Evolutionary conservation across 176 grass and related monocot species (phyloP), one percentile per base, ranked within the genome.

Genomic region (Rhynchospora breviuscula): DNA sequence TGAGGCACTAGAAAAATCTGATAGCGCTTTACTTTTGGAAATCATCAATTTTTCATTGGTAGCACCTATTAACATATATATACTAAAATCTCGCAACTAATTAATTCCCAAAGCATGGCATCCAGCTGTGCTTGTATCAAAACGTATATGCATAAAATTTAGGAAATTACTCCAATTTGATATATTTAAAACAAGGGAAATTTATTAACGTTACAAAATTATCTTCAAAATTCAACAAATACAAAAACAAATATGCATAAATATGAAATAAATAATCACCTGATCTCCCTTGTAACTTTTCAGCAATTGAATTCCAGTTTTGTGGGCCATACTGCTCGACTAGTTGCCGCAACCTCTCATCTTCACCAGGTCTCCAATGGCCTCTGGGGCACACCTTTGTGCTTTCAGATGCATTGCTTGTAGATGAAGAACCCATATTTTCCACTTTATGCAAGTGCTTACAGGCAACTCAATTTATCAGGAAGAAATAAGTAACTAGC

Each of bases 221-320:
- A 14, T 29, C 48, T 56, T 18, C 0, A 31, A 78, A 12, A 57
- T 56, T 56, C 54, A 17, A 10, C 7, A 57, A 35, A 40, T 40
- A 57, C 13, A 56, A 17, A 77, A 8, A 54, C 26, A 48, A 75
- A 19, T 22, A 31, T 13, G 15, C 49, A 56, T 49, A 54, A 15
- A 13, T 22, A 85, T 7, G 15, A 45, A 44, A 78, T 40, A 60
- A 61, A 49, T 29, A 87, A 70, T 63, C 59, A 98, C 92, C 95
- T 94, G 95, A 98, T 91, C 95, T 94, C 8, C 95, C 95, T 51
- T 93, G 83, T 17, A 98, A 88, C 79, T 98, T 94, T 81, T 98
- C 90, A 15, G 95, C 92, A 81, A 98, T 93, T 12, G 95, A 98
- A 66, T 98, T 98, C 95, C 95, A 98, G 79, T 98, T 98, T 87